These are phyloP conservation scores for Tillandsia leiboldiana DNA, from an alignment of 176 grass and related monocot species.

Conservation along the genomic window DNA sequence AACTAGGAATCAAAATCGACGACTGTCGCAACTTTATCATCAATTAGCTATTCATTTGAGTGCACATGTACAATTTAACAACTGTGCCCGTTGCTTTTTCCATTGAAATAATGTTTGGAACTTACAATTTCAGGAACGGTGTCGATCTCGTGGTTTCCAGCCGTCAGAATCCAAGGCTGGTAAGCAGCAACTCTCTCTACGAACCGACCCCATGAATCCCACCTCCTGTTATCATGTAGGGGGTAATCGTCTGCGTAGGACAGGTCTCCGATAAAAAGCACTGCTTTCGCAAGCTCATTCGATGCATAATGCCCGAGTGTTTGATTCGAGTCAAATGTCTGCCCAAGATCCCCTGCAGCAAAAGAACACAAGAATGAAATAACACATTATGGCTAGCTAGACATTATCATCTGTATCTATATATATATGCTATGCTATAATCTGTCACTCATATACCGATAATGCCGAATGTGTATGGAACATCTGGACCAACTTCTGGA, in stretches of 20 bases:
- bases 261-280: slow-evolving; percentile 70
- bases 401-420: too few species aligned
- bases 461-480: slow-evolving; percentile 79
- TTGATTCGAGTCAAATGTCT: slow-evolving; percentile 68
- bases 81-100: too few species aligned
- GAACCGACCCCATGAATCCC: slow-evolving; percentile 94
- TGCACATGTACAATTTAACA: too few species aligned
- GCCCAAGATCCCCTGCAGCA: slow-evolving; percentile 75
- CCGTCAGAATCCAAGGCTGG: slow-evolving; percentile 93
- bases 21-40: too few species aligned
- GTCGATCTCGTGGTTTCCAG: slow-evolving; percentile 91
- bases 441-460: slow-evolving; percentile 30
- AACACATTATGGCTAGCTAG: too few species aligned
- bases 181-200: slow-evolving; percentile 79
- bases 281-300: slow-evolving; percentile 46
- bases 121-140: slow-evolving; percentile 72
- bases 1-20: too few species aligned
- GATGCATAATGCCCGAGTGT: slow-evolving; percentile 74
- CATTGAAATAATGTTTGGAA: background rate
- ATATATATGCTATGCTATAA: too few species aligned
- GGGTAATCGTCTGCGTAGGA: slow-evolving; percentile 80
- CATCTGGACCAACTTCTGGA: slow-evolving; percentile 74
- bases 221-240: slow-evolving; percentile 74
- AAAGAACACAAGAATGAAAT: background rate
- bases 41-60: too few species aligned